These are phyloP conservation scores for Trichoderma breve DNA, from an alignment of 2,329 filamentous ascomycete genomes.

Conservation along the genomic window DNA sequence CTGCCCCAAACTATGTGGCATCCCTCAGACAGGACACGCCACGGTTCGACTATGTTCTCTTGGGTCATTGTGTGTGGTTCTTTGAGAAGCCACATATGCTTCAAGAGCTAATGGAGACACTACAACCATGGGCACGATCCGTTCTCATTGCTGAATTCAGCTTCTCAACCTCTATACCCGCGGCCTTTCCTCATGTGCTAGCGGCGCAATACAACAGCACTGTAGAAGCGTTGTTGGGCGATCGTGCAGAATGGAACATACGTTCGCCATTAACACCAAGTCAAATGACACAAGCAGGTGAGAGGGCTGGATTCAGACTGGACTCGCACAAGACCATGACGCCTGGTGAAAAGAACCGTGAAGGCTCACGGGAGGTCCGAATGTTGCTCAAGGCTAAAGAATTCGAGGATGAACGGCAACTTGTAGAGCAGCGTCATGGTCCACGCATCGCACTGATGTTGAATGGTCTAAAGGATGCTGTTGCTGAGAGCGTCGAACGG, in stretches of 20 bases:
- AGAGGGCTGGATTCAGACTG: background rate
- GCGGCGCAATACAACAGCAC: background rate
- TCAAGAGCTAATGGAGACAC: background rate
- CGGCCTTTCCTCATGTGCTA: background rate
- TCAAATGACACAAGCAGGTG: background rate
- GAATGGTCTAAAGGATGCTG: background rate
- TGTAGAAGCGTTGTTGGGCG: background rate
- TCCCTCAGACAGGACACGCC: background rate
- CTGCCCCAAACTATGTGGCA: background rate
- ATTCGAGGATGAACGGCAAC: background rate
- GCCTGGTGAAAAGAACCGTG: background rate
- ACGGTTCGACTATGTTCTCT: background rate
- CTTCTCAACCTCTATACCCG: background rate
- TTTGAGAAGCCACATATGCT: background rate
- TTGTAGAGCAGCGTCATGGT: background rate
- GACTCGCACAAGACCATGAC: background rate
- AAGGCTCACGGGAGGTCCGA: background rate
- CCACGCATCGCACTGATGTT: background rate
- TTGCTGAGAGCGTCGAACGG: background rate
- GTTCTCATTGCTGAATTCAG: background rate
- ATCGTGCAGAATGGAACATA: background rate
- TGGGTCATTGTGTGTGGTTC: background rate
- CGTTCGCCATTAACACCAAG: background rate
- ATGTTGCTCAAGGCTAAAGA: background rate
- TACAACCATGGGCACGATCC: background rate